Conservation (phyloP, 106 monocot genomes). For the Triglochin maritima region DNA sequence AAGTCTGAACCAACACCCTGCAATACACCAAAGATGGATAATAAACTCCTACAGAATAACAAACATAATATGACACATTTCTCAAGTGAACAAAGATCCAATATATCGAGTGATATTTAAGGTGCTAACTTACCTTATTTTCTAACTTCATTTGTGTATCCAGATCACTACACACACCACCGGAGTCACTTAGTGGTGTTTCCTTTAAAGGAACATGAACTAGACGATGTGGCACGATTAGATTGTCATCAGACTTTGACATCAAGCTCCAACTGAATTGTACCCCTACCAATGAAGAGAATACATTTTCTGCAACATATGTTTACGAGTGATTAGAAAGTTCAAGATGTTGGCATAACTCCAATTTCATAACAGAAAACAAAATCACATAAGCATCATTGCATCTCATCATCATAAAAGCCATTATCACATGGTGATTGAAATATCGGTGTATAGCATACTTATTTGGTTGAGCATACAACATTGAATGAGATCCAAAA, state of each 20-base stretch:
- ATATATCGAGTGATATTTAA: no score
- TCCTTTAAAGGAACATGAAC: constrained; percentile 85
- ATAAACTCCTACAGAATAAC: not conserved
- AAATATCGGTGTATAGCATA: no score
- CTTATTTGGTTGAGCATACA: no score
- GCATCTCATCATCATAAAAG: no score
- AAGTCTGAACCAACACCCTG: constrained; percentile 87
- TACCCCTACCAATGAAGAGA: constrained; percentile 83
- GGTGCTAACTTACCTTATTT: constrained; percentile 45
- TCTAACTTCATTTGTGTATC: constrained; percentile 70
- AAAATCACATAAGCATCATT: no score
- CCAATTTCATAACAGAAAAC: no score
- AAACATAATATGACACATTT: no score
- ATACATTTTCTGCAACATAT: constrained; percentile 37
- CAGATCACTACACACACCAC: constrained; percentile 85
- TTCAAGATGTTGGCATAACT: no score
- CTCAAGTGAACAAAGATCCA: no score
- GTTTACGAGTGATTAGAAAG: not conserved
- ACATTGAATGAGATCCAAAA: no score
- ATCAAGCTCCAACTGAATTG: constrained; percentile 68
- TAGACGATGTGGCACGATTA: constrained; percentile 37
- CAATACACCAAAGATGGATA: constrained; percentile 2
- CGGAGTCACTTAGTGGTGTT: constrained; percentile 85
- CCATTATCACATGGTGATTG: no score
- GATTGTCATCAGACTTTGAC: constrained; percentile 36